Percentiles rank a stretch among this genome's conserved stretches.
Conservation (phyloP, 2,329 filamentous ascomycete species). For the Zasmidium angulare region DNA sequence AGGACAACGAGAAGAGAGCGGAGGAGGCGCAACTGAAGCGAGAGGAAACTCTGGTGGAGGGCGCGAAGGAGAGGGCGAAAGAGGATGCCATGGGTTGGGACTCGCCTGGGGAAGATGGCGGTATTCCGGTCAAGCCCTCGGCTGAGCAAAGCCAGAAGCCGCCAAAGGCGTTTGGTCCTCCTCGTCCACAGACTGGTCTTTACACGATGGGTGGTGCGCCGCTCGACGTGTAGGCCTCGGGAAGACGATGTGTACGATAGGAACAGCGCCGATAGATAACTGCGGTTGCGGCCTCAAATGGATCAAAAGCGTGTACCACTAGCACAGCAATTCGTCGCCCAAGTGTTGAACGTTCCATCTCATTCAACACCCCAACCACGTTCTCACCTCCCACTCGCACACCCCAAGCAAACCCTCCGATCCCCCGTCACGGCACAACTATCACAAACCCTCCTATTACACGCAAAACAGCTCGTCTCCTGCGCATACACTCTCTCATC, state of each 20-base stretch:
- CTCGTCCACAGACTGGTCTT: slow-evolving; percentile 9
- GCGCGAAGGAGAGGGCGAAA: slow-evolving; percentile 40
- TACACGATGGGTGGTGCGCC: slow-evolving; percentile 26
- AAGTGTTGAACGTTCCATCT: no score
- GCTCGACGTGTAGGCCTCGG: slow-evolving; percentile 21
- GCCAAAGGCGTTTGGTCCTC: slow-evolving; percentile 10
- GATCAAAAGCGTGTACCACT: neutral
- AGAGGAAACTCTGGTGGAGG: slow-evolving; percentile 29
- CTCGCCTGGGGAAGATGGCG: slow-evolving; percentile 39
- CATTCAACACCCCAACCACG: no score
- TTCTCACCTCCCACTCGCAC: slow-evolving; percentile 29
- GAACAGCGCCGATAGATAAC: neutral
- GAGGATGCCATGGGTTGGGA: slow-evolving; percentile 42
- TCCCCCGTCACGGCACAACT: slow-evolving; percentile 42
- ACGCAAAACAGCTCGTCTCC: slow-evolving; percentile 39
- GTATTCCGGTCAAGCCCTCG: slow-evolving; percentile 15
- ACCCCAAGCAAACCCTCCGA: slow-evolving; percentile 42
- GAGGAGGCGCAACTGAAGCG: slow-evolving; percentile 28
- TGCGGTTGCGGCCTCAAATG: neutral
- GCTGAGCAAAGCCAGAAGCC: slow-evolving; percentile 11
- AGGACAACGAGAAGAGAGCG: slow-evolving; percentile 27
- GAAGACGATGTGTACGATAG: neutral
- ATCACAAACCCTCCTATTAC: slow-evolving; percentile 43
- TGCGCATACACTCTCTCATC: slow-evolving; percentile 31
- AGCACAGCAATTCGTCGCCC: neutral